phyloP scores from a whole-genome alignment of 768 basidiomycete genomes.

The Tylopilus sp. region DNA sequence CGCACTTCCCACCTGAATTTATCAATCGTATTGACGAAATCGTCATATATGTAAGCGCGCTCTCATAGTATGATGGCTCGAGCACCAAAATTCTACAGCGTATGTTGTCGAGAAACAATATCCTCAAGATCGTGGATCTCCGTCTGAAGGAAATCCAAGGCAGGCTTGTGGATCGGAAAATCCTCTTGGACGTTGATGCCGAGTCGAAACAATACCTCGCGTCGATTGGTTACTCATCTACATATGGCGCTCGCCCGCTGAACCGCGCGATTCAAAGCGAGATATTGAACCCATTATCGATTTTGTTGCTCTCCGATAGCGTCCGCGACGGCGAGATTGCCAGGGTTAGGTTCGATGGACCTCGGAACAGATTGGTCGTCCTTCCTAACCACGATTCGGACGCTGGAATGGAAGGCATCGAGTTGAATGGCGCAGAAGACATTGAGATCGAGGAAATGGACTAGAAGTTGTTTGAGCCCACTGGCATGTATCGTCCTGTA shows the following conservation, averaged over 20 bases:
- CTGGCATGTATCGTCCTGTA: too few relatives aligned
- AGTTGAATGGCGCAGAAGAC: constrained; percentile 61
- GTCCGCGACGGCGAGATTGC: constrained; percentile 81
- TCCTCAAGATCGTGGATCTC: constrained; percentile 85
- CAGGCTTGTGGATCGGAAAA: constrained; percentile 76
- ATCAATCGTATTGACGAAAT: constrained; percentile 88
- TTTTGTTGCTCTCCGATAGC: constrained; percentile 78
- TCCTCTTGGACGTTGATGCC: constrained; percentile 73
- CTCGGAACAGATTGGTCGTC: constrained; percentile 72
- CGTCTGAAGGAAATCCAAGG: constrained; percentile 83
- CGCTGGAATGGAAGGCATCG: constrained; percentile 41
- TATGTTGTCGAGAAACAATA: constrained; percentile 68
- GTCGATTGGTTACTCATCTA: constrained; percentile 73
- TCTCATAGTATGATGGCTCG: constrained; percentile 8
- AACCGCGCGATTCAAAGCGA: constrained; percentile 91
- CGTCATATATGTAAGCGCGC: constrained; percentile 56
- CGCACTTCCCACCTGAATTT: constrained; percentile 91
- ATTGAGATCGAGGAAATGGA: constrained; percentile 27
- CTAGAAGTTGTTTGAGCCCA: constrained; percentile 1
- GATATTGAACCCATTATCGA: constrained; percentile 85
- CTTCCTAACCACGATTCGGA: constrained; percentile 77
- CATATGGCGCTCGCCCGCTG: constrained; percentile 90
- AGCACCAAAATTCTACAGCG: constrained; percentile 47
- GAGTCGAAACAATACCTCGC: constrained; percentile 73
- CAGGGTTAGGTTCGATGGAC: constrained; percentile 73